These are phyloP conservation scores for Pseudozyma tsukubaensis DNA, from an alignment of 1,284 basidiomycete species.

Conservation along the genomic window DNA sequence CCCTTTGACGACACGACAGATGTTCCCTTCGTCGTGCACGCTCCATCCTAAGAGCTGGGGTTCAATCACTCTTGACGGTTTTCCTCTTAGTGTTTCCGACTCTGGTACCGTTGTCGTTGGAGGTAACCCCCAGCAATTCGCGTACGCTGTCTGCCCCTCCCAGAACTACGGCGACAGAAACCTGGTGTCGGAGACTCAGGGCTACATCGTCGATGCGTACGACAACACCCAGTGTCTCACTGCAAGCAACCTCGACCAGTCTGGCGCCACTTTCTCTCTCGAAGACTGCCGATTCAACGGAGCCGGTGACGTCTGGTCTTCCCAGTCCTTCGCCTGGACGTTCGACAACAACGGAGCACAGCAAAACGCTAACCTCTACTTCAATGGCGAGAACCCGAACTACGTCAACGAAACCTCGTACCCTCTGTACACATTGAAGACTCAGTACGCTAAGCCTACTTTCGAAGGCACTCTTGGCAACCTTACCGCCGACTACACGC, in stretches of 20 bases:
- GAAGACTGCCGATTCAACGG: constrained; percentile 27
- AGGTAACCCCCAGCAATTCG: constrained; percentile 21
- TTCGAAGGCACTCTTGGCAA: constrained; percentile 16
- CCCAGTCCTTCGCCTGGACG: constrained; percentile 27
- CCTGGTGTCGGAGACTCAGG: background rate
- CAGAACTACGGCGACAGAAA: background rate
- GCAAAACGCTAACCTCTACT: background rate
- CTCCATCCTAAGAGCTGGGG: constrained; percentile 2
- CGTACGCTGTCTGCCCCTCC: constrained; percentile 5
- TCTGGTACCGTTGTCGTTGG: constrained; percentile 26
- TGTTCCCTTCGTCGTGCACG: constrained; percentile 6
- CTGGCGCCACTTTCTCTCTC: constrained; percentile 17
- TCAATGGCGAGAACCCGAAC: constrained; percentile 23
- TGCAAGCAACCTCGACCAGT: constrained; percentile 19
- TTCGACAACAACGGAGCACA: constrained; percentile 2
- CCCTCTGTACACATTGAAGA: constrained; percentile 12
- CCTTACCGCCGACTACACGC: constrained; percentile 25
- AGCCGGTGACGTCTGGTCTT: constrained; percentile 13
- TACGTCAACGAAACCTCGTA: constrained; percentile 6
- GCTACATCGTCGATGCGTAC: constrained; percentile 24
- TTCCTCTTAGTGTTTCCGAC: constrained; percentile 9
- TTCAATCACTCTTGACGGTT: constrained; percentile 6
- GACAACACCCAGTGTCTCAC: constrained; percentile 27
- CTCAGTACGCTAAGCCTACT: constrained; percentile 2
- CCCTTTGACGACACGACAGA: background rate